Percentiles rank a stretch among this genome's conserved stretches.
These are phyloP conservation scores for Blastomyces gilchristii DNA, from an alignment of 2,329 filamentous ascomycete genomes.

Conservation along the genomic window DNA sequence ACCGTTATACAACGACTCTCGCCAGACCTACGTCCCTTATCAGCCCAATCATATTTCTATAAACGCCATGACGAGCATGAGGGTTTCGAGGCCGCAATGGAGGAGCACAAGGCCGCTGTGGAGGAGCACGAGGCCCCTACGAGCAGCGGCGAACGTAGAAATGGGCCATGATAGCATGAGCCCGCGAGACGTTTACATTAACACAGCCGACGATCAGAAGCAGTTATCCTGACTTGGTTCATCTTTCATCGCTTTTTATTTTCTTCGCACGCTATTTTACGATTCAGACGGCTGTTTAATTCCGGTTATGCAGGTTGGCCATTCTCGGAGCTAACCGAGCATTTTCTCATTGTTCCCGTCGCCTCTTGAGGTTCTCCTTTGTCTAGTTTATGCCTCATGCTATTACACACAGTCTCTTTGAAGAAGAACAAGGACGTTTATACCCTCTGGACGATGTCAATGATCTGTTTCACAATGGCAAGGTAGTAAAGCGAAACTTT, in stretches of 20 bases:
- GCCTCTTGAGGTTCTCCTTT: neutral
- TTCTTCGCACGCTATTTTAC: neutral
- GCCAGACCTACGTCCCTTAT: conserved; percentile 60
- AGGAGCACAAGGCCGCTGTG: conserved; percentile 31
- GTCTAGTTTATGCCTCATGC: neutral
- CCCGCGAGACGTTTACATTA: neutral
- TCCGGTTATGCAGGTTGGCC: neutral
- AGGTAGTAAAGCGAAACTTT: neutral
- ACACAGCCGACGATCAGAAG: neutral
- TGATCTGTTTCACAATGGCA: neutral
- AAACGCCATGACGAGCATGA: conserved; percentile 84
- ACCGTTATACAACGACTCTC: conserved; percentile 65
- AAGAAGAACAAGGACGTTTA: neutral
- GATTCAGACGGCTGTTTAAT: neutral
- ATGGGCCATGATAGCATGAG: neutral
- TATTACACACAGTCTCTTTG: neutral
- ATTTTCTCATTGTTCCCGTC: neutral
- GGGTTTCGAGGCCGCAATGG: conserved; percentile 53
- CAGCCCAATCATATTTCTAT: conserved; percentile 52
- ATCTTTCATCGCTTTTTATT: neutral
- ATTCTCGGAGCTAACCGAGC: neutral
- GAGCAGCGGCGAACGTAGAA: neutral
- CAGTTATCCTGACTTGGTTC: neutral
- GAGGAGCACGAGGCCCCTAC: conserved; percentile 9
- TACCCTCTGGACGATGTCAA: neutral